phyloP scores from a whole-genome alignment of 495 filamentous ascomycete species.

The Neurospora sp. region DNA sequence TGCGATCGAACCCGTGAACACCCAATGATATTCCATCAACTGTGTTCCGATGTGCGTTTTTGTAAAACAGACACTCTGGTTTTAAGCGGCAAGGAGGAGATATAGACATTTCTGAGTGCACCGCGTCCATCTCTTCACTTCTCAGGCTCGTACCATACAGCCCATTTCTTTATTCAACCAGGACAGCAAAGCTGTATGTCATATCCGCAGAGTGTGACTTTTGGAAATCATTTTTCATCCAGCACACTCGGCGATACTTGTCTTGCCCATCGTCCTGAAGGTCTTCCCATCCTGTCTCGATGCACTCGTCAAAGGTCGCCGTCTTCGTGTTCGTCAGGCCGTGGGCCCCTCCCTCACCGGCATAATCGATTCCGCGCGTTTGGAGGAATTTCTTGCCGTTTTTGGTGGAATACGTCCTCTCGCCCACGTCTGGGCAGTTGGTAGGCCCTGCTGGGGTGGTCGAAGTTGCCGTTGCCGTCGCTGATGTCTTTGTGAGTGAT shows the following conservation, averaged over 20 bases:
- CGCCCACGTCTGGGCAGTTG: constrained; percentile 6
- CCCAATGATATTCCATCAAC: background rate
- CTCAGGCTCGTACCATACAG: background rate
- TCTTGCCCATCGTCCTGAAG: background rate
- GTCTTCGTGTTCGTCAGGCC: constrained; percentile 6
- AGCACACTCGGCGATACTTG: constrained; percentile 5
- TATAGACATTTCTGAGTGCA: background rate
- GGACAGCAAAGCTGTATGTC: constrained; percentile 12
- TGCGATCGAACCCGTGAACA: background rate
- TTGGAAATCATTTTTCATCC: constrained; percentile 14
- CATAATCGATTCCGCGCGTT: constrained; percentile 15
- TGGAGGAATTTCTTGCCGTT: constrained; percentile 10
- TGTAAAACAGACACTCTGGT: background rate
- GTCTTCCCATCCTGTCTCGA: constrained; percentile 15
- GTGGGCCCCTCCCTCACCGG: constrained; percentile 5
- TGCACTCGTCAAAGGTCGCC: constrained; percentile 10
- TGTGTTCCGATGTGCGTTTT: background rate
- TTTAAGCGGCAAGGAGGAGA: too few species aligned
- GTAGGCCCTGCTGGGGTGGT: background rate
- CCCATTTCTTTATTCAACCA: background rate
- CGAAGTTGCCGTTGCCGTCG: background rate
- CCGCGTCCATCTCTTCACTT: background rate
- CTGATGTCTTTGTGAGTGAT: background rate
- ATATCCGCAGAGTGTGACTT: constrained; percentile 6
- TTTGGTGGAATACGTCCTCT: constrained; percentile 1